Evolutionary conservation across 345 rosid genomes (phyloP), one percentile per base, ranked within the genome.

Genomic region (Boechera divaricarpa): DNA sequence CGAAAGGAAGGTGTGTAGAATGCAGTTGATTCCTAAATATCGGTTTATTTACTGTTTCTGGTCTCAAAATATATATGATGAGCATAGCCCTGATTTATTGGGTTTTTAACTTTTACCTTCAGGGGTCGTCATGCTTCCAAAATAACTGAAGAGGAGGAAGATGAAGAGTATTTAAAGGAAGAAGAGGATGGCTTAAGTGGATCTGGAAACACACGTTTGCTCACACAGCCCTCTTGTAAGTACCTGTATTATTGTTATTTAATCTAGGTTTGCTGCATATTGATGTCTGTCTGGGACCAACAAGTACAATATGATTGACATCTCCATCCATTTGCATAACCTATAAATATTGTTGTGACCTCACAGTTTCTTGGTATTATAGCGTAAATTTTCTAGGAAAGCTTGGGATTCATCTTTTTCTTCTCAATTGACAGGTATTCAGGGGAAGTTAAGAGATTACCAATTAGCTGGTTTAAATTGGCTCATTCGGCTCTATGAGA

Each of bases 61-160:
- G 33, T 51, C 53, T n/a, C 42, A 24, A 7, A 63, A 11, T 45
- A 66, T 26, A 3, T 5, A 3, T 70, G 49, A 11, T 70, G 18
- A 38, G 76, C 36, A 11, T 39, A 29, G 6, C 54, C 18, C 6
- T 71, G 59, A 58, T 49, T 54, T 47, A 6, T 48, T 13, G 26
- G 39, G 60, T 71, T 49, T 21, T 62, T 57, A 47, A 47, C 41
- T 52, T 9, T 56, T 68, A 28, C 18, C 7, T 82, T 35, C 70
- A 95, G 99, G 85, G 99, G 99, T 67, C 94, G 98, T 3, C 99
- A 95, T 88, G 97, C 97, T 35, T 95, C 99, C 33, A 95, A 95
- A 81, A 4, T 96, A 26, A 96, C 99, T 18, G 99, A 95, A 82
- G 98, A 92, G 85, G 99, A 95, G 84, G 99, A 96, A 83, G 99